These are phyloP conservation scores for Suhomyces sp. DNA, from an alignment of 805 yeast genomes.

Conservation along the genomic window DNA sequence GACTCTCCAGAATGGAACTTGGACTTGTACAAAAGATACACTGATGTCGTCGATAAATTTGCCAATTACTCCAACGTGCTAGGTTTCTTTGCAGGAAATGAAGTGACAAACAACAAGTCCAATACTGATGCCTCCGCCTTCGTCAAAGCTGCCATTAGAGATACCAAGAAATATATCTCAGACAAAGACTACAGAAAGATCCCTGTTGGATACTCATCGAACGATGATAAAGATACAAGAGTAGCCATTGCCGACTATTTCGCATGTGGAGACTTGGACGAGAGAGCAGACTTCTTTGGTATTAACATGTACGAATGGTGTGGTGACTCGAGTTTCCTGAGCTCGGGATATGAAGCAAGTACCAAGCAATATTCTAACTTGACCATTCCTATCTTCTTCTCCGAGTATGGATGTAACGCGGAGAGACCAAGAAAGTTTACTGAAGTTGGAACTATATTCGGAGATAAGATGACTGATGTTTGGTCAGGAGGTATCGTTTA, in stretches of 20 bases:
- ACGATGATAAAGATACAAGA: constrained; percentile 83
- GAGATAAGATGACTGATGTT: constrained; percentile 74
- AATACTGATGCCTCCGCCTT: constrained; percentile 90
- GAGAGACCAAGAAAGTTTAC: constrained; percentile 72
- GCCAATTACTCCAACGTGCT: constrained; percentile 74
- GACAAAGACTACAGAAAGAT: constrained; percentile 65
- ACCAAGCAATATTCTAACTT: constrained; percentile 70
- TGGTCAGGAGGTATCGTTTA: constrained; percentile 95
- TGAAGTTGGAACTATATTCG: constrained; percentile 67
- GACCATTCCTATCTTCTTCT: constrained; percentile 78
- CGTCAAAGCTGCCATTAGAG: constrained; percentile 95
- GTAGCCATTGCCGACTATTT: constrained; percentile 78
- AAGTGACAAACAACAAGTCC: constrained; percentile 79
- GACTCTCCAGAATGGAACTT: constrained; percentile 76
- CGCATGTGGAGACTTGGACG: constrained; percentile 68
- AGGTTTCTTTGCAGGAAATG: constrained; percentile 98
- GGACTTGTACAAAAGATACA: constrained; percentile 71
- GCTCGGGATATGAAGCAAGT: constrained; percentile 68
- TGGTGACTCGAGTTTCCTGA: constrained; percentile 55
- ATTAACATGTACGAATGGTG: constrained; percentile 90
- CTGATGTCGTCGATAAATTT: constrained; percentile 76
- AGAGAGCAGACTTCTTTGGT: constrained; percentile 76
- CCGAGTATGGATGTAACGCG: constrained; percentile 85
- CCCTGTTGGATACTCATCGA: constrained; percentile 93
- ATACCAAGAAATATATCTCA: constrained; percentile 71